Conservation (phyloP, 2,329 filamentous ascomycete genomes). For the Lanzia echinophila region DNA sequence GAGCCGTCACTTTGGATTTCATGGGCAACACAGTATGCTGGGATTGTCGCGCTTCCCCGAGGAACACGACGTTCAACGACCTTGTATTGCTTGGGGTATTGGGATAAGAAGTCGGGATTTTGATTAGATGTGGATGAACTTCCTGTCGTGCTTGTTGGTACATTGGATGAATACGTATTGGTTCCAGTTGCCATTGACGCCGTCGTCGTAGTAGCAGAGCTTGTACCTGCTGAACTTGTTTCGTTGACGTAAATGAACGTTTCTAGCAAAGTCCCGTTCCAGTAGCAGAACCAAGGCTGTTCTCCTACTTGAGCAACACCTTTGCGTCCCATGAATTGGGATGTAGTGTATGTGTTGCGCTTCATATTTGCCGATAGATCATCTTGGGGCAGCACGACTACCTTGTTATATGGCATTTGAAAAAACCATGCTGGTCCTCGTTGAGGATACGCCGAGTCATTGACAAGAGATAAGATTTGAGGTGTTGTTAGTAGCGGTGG, state of each 20-base stretch:
- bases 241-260: constrained; percentile 57
- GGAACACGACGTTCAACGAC: constrained; percentile 54
- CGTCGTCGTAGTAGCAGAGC: neutral
- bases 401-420: constrained; percentile 54
- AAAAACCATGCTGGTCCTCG: constrained; percentile 60
- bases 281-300: constrained; percentile 62
- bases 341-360: constrained; percentile 7
- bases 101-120: constrained; percentile 25
- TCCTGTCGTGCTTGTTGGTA: constrained; percentile 26
- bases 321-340: constrained; percentile 24
- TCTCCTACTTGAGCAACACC: constrained; percentile 45
- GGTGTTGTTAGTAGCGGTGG: constrained; percentile 42
- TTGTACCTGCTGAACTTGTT: constrained; percentile 13
- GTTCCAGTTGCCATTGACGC: neutral
- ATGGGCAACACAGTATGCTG: constrained; percentile 61
- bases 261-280: constrained; percentile 61
- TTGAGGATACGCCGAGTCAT: constrained; percentile 47
- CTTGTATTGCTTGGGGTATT: constrained; percentile 55
- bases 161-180: constrained; percentile 12
- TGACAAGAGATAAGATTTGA: constrained; percentile 46
- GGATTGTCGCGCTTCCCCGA: constrained; percentile 25
- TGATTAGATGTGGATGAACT: neutral
- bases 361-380: constrained; percentile 14
- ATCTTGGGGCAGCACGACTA: constrained; percentile 44
- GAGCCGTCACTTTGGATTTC: constrained; percentile 46